phyloP scores from a whole-genome alignment of 1,284 basidiomycete species.

The Irpex rosettiformis region DNA sequence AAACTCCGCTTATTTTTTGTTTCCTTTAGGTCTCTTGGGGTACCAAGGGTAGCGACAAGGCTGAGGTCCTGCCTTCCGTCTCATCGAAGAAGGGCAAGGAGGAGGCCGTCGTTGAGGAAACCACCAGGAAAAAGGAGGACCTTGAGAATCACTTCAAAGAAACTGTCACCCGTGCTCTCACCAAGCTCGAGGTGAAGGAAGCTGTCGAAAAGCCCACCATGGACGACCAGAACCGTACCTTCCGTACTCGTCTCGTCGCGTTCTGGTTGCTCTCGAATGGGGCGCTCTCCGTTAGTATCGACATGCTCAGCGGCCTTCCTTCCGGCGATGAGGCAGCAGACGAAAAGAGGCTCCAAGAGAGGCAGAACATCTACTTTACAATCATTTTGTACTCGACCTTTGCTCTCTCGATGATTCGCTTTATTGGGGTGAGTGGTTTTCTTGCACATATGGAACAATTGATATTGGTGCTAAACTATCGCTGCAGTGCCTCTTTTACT shows the following conservation, averaged over 20 bases:
- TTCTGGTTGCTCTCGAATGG: constrained; percentile 88
- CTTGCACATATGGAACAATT: not conserved
- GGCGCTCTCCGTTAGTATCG: constrained; percentile 75
- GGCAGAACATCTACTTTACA: constrained; percentile 79
- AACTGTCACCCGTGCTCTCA: constrained; percentile 89
- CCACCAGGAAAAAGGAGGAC: constrained; percentile 78
- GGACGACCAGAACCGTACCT: constrained; percentile 92
- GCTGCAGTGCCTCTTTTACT: constrained; percentile 74
- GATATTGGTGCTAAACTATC: constrained; percentile 13
- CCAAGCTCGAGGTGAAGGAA: constrained; percentile 73
- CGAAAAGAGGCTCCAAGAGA: constrained; percentile 44
- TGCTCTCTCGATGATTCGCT: constrained; percentile 75
- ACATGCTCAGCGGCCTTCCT: constrained; percentile 78
- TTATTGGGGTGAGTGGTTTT: constrained; percentile 66
- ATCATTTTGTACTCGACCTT: constrained; percentile 92
- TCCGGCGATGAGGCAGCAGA: constrained; percentile 40
- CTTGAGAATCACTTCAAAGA: constrained; percentile 93
- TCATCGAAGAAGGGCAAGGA: constrained; percentile 80
- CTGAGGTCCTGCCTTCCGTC: constrained; percentile 89
- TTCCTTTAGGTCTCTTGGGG: constrained; percentile 86
- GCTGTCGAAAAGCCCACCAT: constrained; percentile 78
- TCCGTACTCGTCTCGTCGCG: constrained; percentile 86
- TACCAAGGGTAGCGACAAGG: constrained; percentile 96
- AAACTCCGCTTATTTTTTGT: no score
- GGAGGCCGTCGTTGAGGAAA: constrained; percentile 83